Evolutionary conservation across 2,329 filamentous ascomycete species (phyloP).

Genomic region (Calonectria pseudoreteaudii): DNA sequence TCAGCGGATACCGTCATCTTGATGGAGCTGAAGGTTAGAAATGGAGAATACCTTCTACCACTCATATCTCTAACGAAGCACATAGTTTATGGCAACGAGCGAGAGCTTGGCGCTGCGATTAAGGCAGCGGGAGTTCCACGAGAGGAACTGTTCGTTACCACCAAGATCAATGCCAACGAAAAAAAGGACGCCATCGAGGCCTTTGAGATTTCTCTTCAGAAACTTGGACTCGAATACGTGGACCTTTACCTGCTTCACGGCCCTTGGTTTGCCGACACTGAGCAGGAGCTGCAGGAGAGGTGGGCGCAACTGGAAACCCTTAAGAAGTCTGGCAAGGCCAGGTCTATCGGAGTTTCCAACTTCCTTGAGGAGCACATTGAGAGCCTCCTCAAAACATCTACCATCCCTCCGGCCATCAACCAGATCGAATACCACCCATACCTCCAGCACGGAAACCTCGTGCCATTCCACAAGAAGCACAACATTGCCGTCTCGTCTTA

Average conservation of each 20-base stretch:
- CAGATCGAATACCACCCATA: constrained; percentile 88
- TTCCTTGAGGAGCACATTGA: constrained; percentile 71
- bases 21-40: constrained; percentile 77
- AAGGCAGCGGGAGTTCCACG: constrained; percentile 73
- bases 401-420: constrained; percentile 75
- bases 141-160: constrained; percentile 76
- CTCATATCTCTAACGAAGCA: background rate
- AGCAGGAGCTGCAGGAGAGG: constrained; percentile 65
- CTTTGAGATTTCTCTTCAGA: constrained; percentile 70
- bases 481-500: constrained; percentile 69
- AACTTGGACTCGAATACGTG: constrained; percentile 76
- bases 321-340: constrained; percentile 72
- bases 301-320: constrained; percentile 75
- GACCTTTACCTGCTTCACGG: constrained; percentile 77
- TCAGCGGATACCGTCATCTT: constrained; percentile 76
- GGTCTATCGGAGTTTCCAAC: constrained; percentile 83
- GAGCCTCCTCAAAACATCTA: constrained; percentile 67
- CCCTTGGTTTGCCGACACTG: constrained; percentile 64
- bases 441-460: constrained; percentile 71
- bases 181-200: constrained; percentile 59
- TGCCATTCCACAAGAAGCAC: constrained; percentile 68
- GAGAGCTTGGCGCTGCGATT: constrained; percentile 79
- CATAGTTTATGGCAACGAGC: constrained; percentile 73
- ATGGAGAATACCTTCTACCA: background rate
- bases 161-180: constrained; percentile 62